Percentiles rank a stretch among this genome's conserved stretches.
Conservation (phyloP, 1,284 basidiomycete genomes). For the Porogramme epimiltina region DNA sequence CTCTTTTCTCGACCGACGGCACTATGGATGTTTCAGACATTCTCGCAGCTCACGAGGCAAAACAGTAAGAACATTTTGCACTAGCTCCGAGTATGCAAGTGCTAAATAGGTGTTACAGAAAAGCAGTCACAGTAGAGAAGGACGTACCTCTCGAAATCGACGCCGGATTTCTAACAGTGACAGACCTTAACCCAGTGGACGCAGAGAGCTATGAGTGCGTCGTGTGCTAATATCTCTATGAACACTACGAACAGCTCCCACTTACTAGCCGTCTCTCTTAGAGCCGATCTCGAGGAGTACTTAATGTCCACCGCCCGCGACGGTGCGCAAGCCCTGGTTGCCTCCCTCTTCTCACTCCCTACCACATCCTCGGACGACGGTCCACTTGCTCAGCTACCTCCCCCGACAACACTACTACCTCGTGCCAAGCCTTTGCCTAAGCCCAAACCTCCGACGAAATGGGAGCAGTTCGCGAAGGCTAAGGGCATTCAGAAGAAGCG, state of each 20-base stretch:
- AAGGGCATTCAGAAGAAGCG: constrained; percentile 91
- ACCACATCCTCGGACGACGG: constrained; percentile 79
- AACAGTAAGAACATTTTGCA: constrained; percentile 46
- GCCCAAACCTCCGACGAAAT: constrained; percentile 92
- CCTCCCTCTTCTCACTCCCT: constrained; percentile 83
- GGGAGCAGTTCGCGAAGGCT: constrained; percentile 93
- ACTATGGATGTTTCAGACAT: constrained; percentile 81
- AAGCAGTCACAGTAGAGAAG: constrained; percentile 73
- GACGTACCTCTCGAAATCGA: constrained; percentile 84
- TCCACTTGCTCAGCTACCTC: constrained; percentile 82
- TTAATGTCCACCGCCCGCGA: constrained; percentile 84
- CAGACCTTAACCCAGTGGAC: constrained; percentile 88
- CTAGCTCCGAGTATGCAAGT: background rate
- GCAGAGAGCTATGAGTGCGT: constrained; percentile 75
- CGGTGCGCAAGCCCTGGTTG: constrained; percentile 83
- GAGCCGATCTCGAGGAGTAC: constrained; percentile 78
- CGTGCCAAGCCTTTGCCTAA: constrained; percentile 93
- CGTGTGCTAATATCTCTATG: background rate
- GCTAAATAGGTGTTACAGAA: constrained; percentile 49
- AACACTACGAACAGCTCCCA: too few species aligned
- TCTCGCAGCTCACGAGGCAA: constrained; percentile 67
- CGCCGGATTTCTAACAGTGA: constrained; percentile 81
- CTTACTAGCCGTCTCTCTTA: too few species aligned
- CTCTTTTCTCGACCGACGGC: too few species aligned
- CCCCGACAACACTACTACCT: constrained; percentile 77